These are phyloP conservation scores for Penicillium sp. DNA, from an alignment of 2,329 filamentous ascomycete genomes.

Conservation along the genomic window DNA sequence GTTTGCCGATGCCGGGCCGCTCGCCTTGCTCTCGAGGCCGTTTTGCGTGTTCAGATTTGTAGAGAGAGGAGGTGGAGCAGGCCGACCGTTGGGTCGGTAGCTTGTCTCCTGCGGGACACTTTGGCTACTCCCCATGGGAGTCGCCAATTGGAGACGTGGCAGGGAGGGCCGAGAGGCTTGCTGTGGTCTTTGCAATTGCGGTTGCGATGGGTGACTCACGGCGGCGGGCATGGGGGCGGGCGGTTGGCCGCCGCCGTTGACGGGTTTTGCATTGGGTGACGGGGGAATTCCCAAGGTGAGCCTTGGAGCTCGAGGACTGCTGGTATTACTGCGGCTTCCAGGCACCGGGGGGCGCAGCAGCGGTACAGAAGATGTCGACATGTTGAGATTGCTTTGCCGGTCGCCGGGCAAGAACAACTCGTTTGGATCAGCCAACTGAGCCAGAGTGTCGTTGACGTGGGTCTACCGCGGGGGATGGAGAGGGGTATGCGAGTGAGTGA, in stretches of 20 bases:
- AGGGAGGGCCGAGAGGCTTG: conserved; percentile 53
- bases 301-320: conserved; percentile 62
- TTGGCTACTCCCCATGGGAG: conserved; percentile 72
- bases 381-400: conserved; percentile 45
- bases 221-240: conserved; percentile 26
- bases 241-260: conserved; percentile 43
- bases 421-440: conserved; percentile 35
- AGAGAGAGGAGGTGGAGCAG: conserved; percentile 53
- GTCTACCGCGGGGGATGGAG: conserved; percentile 10
- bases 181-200: conserved; percentile 22
- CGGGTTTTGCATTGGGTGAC: conserved; percentile 73
- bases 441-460: conserved; percentile 28
- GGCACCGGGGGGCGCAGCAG: conserved; percentile 78
- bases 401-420: conserved; percentile 38
- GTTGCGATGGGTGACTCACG: conserved; percentile 59
- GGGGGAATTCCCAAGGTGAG: conserved; percentile 86
- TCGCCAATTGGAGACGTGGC: conserved; percentile 77
- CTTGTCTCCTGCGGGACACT: conserved; percentile 65
- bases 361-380: conserved; percentile 64
- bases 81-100: conserved; percentile 46
- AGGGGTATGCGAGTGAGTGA: conserved; percentile 8
- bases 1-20: conserved; percentile 76
- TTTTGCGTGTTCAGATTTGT: conserved; percentile 74
- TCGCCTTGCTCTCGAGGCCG: conserved; percentile 67
- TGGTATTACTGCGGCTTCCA: conserved; percentile 56